Percentiles rank a stretch among this genome's conserved stretches.
These are phyloP conservation scores for Pilasporangium apinafurcum DNA, from an alignment of 352 stramenopile genomes.

Conservation along the genomic window DNA sequence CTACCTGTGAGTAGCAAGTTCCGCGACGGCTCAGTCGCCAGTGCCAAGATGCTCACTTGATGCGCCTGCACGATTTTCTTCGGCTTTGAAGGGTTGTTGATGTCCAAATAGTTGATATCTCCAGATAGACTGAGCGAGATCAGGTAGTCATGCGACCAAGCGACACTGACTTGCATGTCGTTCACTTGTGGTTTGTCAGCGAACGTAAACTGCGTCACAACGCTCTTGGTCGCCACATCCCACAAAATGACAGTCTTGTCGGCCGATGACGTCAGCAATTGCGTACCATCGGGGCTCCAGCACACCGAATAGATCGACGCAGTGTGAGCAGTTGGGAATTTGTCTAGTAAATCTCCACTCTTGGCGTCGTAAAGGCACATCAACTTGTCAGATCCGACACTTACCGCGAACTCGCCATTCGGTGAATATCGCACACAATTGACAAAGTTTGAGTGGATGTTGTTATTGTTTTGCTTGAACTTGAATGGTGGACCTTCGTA, in stretches of 20 bases:
- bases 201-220: slow-evolving; percentile 81
- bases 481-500: slow-evolving; percentile 96
- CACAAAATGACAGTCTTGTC: slow-evolving; percentile 96
- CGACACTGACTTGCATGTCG: slow-evolving; percentile 78
- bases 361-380: slow-evolving; percentile 95
- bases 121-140: slow-evolving; percentile 80
- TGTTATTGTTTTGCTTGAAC: slow-evolving; percentile 91
- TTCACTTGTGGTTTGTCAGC: slow-evolving; percentile 60
- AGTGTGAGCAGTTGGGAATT: slow-evolving; percentile 77
- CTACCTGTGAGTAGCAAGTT: slow-evolving; percentile 89
- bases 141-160: slow-evolving; percentile 71
- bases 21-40: slow-evolving; percentile 71
- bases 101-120: slow-evolving; percentile 79
- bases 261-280: slow-evolving; percentile 92
- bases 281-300: slow-evolving; percentile 87
- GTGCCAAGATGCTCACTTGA: slow-evolving; percentile 86
- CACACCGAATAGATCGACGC: slow-evolving; percentile 95
- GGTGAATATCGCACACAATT: slow-evolving; percentile 94
- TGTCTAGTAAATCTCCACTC: slow-evolving; percentile 73
- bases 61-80: slow-evolving; percentile 87
- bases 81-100: slow-evolving; percentile 53
- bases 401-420: slow-evolving; percentile 86
- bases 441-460: slow-evolving; percentile 94
- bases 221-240: slow-evolving; percentile 65
- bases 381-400: slow-evolving; percentile 92